Percentiles rank a stretch among this genome's conserved stretches.
Evolutionary conservation across 129 eudicot species (phyloP).

Genomic region (Pulicaria dysenterica): DNA sequence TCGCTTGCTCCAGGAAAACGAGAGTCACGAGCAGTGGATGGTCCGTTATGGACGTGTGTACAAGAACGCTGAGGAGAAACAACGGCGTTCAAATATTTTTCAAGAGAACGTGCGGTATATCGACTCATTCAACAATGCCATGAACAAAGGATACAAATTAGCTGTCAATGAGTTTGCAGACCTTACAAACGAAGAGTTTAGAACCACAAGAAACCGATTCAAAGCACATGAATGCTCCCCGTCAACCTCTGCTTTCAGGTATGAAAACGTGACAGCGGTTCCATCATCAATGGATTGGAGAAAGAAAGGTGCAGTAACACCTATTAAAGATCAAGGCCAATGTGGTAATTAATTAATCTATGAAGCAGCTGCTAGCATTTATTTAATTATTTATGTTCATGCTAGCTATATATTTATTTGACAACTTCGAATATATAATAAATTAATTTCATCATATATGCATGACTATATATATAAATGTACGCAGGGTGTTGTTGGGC

Average conservation of each 20-base stretch:
- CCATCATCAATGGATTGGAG: slow-evolving; percentile 42
- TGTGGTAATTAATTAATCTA: slow-evolving; percentile 32
- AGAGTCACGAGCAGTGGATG: slow-evolving; percentile 38
- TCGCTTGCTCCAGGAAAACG: slow-evolving; percentile 23
- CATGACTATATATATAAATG: too few relatives aligned
- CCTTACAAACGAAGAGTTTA: slow-evolving; percentile 37
- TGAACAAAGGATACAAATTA: slow-evolving; percentile 25
- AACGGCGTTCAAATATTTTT: slow-evolving; percentile 24
- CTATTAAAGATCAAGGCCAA: slow-evolving; percentile 45
- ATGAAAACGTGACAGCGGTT: slow-evolving; percentile 25
- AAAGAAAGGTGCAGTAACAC: slow-evolving; percentile 34
- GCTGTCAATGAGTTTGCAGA: slow-evolving; percentile 35
- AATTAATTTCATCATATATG: background rate
- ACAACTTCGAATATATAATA: background rate
- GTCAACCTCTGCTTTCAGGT: slow-evolving; percentile 15
- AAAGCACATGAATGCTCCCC: slow-evolving; percentile 22
- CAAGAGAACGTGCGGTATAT: slow-evolving; percentile 29
- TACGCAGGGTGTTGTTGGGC: slow-evolving; percentile 33
- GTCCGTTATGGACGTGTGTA: slow-evolving; percentile 35
- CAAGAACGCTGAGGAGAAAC: slow-evolving; percentile 29
- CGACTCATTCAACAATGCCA: slow-evolving; percentile 34
- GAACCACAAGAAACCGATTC: slow-evolving; percentile 20
- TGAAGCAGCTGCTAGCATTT: background rate
- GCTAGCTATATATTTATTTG: too few relatives aligned
- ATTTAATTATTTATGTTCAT: too few relatives aligned